phyloP scores from a whole-genome alignment of 164 flowering plant genomes.

The Buxus sempervirens region DNA sequence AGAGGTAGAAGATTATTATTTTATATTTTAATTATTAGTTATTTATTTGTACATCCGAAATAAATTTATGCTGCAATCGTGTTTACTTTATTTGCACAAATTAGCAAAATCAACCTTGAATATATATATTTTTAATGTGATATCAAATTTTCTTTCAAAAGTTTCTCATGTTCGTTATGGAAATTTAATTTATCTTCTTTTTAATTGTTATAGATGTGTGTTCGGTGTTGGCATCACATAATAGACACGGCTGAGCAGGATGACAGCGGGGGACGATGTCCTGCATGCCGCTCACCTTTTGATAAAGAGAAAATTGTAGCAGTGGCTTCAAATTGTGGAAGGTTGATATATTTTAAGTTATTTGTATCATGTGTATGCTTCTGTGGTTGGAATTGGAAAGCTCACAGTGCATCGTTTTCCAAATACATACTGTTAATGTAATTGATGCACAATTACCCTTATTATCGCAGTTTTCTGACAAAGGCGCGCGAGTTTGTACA shows the following conservation, averaged over 20 bases:
- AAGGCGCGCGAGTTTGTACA: too few relatives aligned
- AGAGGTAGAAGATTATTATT: too few relatives aligned
- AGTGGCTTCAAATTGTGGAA: constrained; percentile 61
- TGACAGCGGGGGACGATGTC: constrained; percentile 78
- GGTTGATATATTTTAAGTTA: constrained; percentile 26
- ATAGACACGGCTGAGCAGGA: constrained; percentile 96
- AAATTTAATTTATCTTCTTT: neutral
- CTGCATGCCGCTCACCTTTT: constrained; percentile 82
- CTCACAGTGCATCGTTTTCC: constrained; percentile 40
- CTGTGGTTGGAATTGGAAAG: constrained; percentile 15
- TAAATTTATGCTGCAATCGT: too few relatives aligned
- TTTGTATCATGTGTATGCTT: neutral
- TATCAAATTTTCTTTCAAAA: too few relatives aligned
- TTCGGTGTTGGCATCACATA: constrained; percentile 96
- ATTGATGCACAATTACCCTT: too few relatives aligned
- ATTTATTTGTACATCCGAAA: too few relatives aligned
- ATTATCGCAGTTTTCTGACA: too few relatives aligned
- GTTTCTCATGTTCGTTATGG: too few relatives aligned
- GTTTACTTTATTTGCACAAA: too few relatives aligned
- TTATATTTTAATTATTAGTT: too few relatives aligned
- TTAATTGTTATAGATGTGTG: constrained; percentile 58
- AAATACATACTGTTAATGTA: too few relatives aligned
- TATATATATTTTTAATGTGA: neutral
- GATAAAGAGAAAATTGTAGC: constrained; percentile 87
- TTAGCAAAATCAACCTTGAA: too few relatives aligned